These are phyloP conservation scores for Speleostelium caveatum DNA, from an alignment of 78 protist genomes.

Conservation along the genomic window DNA sequence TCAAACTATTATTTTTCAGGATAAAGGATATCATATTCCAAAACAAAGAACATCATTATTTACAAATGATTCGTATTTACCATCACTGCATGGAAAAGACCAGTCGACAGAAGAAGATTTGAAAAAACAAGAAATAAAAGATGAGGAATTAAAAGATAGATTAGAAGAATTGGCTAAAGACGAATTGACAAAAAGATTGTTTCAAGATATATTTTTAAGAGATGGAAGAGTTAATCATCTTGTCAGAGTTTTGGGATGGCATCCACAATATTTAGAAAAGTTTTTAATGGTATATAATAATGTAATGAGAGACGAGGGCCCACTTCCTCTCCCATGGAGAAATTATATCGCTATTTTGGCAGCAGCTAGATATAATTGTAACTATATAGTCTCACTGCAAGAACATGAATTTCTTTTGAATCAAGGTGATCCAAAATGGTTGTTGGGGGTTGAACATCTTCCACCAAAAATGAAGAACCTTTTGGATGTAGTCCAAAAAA, in stretches of 20 bases:
- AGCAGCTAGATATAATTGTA: constrained; percentile 70
- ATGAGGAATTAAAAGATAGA: constrained; percentile 68
- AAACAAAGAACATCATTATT: constrained; percentile 68
- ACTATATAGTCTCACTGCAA: constrained; percentile 73
- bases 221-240: constrained; percentile 78
- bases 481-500: constrained; percentile 62
- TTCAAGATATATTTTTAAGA: constrained; percentile 71
- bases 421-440: constrained; percentile 87
- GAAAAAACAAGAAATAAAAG: constrained; percentile 52
- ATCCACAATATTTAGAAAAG: constrained; percentile 75
- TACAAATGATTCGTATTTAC: constrained; percentile 57
- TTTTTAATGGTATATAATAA: constrained; percentile 56
- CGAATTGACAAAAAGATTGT: constrained; percentile 58
- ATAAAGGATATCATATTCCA: constrained; percentile 71
- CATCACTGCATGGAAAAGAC: constrained; percentile 52
- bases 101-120: constrained; percentile 51
- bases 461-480: constrained; percentile 85
- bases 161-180: constrained; percentile 55
- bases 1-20: constrained; percentile 12
- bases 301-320: constrained; percentile 84
- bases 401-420: constrained; percentile 84
- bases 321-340: constrained; percentile 83
- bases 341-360: constrained; percentile 85
- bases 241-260: constrained; percentile 63
- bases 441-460: constrained; percentile 80